phyloP scores from a whole-genome alignment of 2,329 filamentous ascomycete species.

The Mycosphaerella sp. region DNA sequence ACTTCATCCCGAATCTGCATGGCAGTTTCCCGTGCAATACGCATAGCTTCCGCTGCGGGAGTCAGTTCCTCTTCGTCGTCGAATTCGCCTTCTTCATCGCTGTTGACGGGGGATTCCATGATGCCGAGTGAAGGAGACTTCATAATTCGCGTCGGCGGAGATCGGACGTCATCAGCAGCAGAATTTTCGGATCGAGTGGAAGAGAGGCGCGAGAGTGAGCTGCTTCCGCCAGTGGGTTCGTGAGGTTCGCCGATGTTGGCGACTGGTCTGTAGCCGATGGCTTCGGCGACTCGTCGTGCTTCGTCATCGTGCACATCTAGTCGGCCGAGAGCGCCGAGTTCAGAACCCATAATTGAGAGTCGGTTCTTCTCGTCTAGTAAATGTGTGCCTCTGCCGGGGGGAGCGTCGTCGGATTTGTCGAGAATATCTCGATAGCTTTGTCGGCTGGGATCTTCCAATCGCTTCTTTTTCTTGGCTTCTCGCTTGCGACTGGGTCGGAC shows the following conservation, averaged over 20 bases:
- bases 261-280: constrained; percentile 30
- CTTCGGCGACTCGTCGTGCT: constrained; percentile 37
- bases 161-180: constrained; percentile 31
- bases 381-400: constrained; percentile 43
- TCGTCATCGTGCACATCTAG: constrained; percentile 32
- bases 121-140: constrained; percentile 31
- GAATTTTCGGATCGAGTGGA: constrained; percentile 19
- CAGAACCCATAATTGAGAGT: constrained; percentile 39
- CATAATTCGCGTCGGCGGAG: constrained; percentile 42
- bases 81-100: constrained; percentile 26
- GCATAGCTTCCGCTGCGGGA: constrained; percentile 32
- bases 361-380: constrained; percentile 48
- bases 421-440: constrained; percentile 74
- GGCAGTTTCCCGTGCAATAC: constrained; percentile 31
- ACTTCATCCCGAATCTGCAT: constrained; percentile 30
- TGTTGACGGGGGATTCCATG: constrained; percentile 25
- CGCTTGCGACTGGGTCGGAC: constrained; percentile 82
- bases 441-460: constrained; percentile 66
- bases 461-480: constrained; percentile 82
- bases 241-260: constrained; percentile 2
- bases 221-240: constrained; percentile 19
- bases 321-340: constrained; percentile 31
- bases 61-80: constrained; percentile 21
- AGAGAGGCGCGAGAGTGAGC: constrained; percentile 26
- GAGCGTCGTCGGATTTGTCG: constrained; percentile 49